Conservation (phyloP, 2,329 filamentous ascomycete species). For the Penicillium sp. region DNA sequence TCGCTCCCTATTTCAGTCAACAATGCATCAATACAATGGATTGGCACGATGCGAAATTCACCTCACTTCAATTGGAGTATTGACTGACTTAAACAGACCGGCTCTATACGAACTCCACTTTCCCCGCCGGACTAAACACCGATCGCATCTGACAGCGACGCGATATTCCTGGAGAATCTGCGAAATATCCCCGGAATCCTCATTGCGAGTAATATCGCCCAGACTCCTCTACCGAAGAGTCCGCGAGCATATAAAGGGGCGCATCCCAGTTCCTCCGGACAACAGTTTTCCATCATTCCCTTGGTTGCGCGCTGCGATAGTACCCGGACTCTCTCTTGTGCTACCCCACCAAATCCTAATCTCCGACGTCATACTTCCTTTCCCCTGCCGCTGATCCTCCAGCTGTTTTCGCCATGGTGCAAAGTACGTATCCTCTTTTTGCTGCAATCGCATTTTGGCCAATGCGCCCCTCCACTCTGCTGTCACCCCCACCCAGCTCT, state of each 20-base stretch:
- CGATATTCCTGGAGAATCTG: conserved; percentile 16
- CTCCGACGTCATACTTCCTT: conserved; percentile 20
- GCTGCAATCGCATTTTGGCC: conserved; percentile 5
- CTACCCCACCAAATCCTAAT: conserved; percentile 16
- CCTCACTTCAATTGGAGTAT: neutral
- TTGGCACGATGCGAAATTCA: neutral
- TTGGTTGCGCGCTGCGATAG: conserved; percentile 8
- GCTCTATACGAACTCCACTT: conserved; percentile 31
- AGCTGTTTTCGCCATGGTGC: conserved; percentile 35
- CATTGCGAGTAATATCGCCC: conserved; percentile 17
- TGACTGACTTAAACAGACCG: neutral
- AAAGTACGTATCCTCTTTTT: conserved; percentile 36
- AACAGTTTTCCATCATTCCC: neutral
- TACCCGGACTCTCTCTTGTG: conserved; percentile 3
- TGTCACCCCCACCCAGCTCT: conserved; percentile 4
- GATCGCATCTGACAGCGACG: conserved; percentile 20
- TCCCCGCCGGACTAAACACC: conserved; percentile 31
- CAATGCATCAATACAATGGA: neutral
- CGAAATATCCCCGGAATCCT: conserved; percentile 10
- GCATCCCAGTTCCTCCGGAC: neutral
- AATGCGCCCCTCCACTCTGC: neutral
- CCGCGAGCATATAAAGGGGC: conserved; percentile 18
- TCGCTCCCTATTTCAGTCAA: neutral
- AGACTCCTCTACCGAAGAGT: conserved; percentile 2
- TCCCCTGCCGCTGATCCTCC: conserved; percentile 17